Base-by-base conservation (phyloP, 1,284 basidiomycete species). In the Mycena citricolor region DNA sequence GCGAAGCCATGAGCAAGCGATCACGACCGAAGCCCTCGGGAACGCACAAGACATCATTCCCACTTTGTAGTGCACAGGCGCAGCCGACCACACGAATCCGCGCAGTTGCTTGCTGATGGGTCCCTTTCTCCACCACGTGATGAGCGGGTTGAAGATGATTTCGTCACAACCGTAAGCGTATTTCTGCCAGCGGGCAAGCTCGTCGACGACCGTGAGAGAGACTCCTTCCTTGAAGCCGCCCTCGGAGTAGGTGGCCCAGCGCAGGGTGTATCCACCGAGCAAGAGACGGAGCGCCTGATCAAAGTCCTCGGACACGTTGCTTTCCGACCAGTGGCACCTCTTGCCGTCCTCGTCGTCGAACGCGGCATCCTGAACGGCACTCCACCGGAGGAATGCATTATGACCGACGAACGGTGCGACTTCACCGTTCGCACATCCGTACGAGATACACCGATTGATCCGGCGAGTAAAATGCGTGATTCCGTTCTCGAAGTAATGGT, bases 371-470 rank as follows among this genome's bases (percentile, higher is more conserved):
- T 93, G 90, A 2, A 92, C 69, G 1, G 90, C 90, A 4, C 76
- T 76, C 90, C 90, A 93, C 5, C 90, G 78, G n/a, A 93, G 66
- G 65, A 91, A 92, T 2, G 90, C 90, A 51, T 93, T 93, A 62
- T 93, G 90, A 1, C 90, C 90, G 44, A 93, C 86, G 57, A 92
- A 92, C 1, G 89, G 89, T 4, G 89, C 86, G 14, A 86, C 82
- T 65, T 90, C 89, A 29, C 86, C 90, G 54, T 87, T 90, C 4
- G 79, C 82, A 49, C 80, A 83, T 20, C 79, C 78, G 71, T 86
- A 76, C 0, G 85, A 84, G 49, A 91, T 91, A 55, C 76, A 82
- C 57, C 73, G 74, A 65, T 90, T 87, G 63, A 90, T 88, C 20
- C 86, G 73, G 6, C 79, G 77, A 1, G 88, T 91, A 68, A 94